A percentile compares a stretch with the other conserved stretches of the same genome.
phyloP scores from a whole-genome alignment of 2,329 filamentous ascomycete species.

The Macroventuria anomochaeta region DNA sequence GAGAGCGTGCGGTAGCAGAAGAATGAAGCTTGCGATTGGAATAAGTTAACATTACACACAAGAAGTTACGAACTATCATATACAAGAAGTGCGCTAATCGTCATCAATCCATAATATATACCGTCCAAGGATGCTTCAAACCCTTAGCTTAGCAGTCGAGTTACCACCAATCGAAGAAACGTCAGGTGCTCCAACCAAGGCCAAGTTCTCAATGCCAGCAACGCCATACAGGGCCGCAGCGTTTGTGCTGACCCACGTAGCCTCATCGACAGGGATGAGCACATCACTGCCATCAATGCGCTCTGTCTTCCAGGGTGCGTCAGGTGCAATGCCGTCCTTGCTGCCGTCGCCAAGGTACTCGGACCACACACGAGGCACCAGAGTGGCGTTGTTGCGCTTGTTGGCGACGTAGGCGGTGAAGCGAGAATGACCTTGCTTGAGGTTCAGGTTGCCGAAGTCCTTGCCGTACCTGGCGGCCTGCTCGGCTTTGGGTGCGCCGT shows the following conservation, averaged over 20 bases:
- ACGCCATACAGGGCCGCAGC: conserved; percentile 64
- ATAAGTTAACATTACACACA: not conserved
- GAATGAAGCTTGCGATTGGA: no score
- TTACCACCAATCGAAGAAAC: conserved; percentile 22
- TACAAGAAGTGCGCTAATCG: not conserved
- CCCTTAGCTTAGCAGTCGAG: not conserved
- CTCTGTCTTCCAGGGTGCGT: conserved; percentile 55
- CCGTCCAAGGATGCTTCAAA: not conserved
- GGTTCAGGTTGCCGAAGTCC: conserved; percentile 54
- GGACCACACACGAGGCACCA: conserved; percentile 61
- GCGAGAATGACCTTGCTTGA: conserved; percentile 65
- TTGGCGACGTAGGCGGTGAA: conserved; percentile 62
- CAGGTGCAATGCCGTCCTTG: conserved; percentile 44
- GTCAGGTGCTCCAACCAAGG: conserved; percentile 42
- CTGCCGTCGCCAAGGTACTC: conserved; percentile 57
- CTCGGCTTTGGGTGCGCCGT: conserved; percentile 57
- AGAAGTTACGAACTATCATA: not conserved
- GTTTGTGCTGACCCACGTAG: conserved; percentile 64
- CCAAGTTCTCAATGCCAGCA: conserved; percentile 63
- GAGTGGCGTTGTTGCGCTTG: conserved; percentile 53
- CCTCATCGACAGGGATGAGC: conserved; percentile 60
- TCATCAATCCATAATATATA: not conserved
- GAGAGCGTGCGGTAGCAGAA: no score
- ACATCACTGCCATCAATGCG: conserved; percentile 54
- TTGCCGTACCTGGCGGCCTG: conserved; percentile 62